These are phyloP conservation scores for Neoboletus magnificus DNA, from an alignment of 768 basidiomycete genomes.

Conservation along the genomic window DNA sequence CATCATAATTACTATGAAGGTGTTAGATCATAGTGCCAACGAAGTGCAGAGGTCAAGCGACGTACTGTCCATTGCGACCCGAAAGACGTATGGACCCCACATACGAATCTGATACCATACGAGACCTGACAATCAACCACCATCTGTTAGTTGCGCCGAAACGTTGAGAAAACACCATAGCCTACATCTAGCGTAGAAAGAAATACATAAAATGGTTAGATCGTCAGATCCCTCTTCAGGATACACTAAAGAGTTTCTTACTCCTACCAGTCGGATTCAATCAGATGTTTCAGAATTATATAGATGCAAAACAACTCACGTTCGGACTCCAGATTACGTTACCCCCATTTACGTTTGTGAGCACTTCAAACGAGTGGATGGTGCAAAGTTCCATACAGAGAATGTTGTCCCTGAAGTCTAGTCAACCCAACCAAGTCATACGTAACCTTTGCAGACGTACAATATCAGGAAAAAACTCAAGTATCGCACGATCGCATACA, in stretches of 20 bases:
- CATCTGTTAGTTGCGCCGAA: background rate
- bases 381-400: constrained; percentile 8
- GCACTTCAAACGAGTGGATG: background rate
- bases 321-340: constrained; percentile 5
- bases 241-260: background rate
- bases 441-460: background rate
- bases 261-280: constrained; percentile 2
- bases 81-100: constrained; percentile 15
- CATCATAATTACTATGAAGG: constrained; percentile 18
- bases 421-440: background rate
- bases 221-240: background rate
- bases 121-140: constrained; percentile 7
- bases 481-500: constrained; percentile 21
- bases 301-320: background rate
- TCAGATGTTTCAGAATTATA: background rate
- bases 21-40: background rate
- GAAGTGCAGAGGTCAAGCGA: background rate
- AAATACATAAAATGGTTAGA: background rate
- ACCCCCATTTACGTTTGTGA: constrained; percentile 7
- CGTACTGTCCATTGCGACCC: constrained; percentile 19
- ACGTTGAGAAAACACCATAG: background rate
- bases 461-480: constrained; percentile 11
- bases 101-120: constrained; percentile 10
- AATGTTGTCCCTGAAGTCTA: background rate
- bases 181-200: constrained; percentile 10